Evolutionary conservation across 768 basidiomycete species (phyloP).

Genomic region (Boletus vermiculosoides): DNA sequence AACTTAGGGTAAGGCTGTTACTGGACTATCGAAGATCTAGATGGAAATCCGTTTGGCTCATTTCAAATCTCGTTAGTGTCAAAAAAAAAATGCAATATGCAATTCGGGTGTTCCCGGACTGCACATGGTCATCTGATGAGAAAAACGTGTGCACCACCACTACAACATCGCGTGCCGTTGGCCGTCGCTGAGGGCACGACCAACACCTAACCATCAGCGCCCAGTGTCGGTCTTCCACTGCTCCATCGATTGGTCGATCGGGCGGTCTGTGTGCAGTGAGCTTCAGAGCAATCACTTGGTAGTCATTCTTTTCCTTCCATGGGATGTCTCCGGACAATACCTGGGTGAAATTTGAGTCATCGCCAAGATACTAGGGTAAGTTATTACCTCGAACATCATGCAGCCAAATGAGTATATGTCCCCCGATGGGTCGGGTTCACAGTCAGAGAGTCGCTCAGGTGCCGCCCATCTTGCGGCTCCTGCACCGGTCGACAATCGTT

Average conservation of each 20-base stretch:
- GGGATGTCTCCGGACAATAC: slow-evolving; percentile 7
- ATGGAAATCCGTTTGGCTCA: too few species aligned
- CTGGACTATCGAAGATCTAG: too few species aligned
- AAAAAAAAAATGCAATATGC: neutral
- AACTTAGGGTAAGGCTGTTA: too few species aligned
- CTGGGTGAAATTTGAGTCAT: neutral
- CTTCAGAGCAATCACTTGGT: neutral
- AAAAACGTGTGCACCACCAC: neutral
- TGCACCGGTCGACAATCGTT: neutral
- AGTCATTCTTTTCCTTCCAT: slow-evolving; percentile 1
- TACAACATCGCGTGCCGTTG: neutral
- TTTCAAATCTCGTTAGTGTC: too few species aligned
- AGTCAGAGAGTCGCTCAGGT: neutral
- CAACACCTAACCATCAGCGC: slow-evolving; percentile 2
- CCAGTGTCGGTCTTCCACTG: neutral
- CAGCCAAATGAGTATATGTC: slow-evolving; percentile 6
- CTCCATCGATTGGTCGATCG: neutral
- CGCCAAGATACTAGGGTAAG: too few species aligned
- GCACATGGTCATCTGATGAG: neutral
- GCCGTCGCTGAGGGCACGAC: neutral
- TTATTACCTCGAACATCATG: slow-evolving; percentile 1
- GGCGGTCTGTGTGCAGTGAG: neutral
- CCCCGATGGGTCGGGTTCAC: neutral
- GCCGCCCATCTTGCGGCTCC: neutral
- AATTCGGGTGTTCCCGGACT: neutral